Evolutionary conservation across 192 early-diverging fungal species (phyloP).

Genomic region (Coemansia sp.): DNA sequence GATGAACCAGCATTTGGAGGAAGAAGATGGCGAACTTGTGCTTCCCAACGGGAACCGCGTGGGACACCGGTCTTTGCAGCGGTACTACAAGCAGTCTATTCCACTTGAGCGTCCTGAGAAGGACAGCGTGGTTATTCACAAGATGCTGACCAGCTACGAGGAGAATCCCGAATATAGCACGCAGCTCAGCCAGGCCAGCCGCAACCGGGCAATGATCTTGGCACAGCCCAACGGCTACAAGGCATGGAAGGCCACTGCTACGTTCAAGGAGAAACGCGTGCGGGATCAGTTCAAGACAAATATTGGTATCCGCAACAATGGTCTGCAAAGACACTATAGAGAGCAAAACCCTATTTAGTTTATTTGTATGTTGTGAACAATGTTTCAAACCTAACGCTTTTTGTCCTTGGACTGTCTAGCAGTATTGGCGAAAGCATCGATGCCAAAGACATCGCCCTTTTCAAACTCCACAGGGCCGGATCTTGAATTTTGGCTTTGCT

Average conservation of each 20-base stretch:
- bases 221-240: conserved; percentile 35
- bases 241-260: conserved; percentile 46
- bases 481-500: conserved; percentile 50
- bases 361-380: not conserved
- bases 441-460: conserved; percentile 91
- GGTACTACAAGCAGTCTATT: conserved; percentile 85
- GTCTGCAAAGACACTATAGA: conserved; percentile 83
- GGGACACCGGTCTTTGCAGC: conserved; percentile 76
- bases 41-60: conserved; percentile 79
- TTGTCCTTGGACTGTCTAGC: conserved; percentile 8
- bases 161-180: conserved; percentile 34
- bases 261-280: conserved; percentile 60
- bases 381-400: conserved; percentile 2
- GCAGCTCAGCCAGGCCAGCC: conserved; percentile 32
- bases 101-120: conserved; percentile 56
- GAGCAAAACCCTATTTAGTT: conserved; percentile 69
- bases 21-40: conserved; percentile 82
- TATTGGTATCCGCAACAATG: conserved; percentile 75
- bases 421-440: conserved; percentile 77
- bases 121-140: conserved; percentile 77
- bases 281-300: conserved; percentile 63
- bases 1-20: conserved; percentile 48
- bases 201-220: conserved; percentile 42
- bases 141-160: conserved; percentile 70
- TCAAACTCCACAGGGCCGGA: conserved; percentile 94